Evolutionary conservation across 345 rosid genomes (phyloP), one percentile per base, ranked within the genome.

Genomic region (Camelina hispida): DNA sequence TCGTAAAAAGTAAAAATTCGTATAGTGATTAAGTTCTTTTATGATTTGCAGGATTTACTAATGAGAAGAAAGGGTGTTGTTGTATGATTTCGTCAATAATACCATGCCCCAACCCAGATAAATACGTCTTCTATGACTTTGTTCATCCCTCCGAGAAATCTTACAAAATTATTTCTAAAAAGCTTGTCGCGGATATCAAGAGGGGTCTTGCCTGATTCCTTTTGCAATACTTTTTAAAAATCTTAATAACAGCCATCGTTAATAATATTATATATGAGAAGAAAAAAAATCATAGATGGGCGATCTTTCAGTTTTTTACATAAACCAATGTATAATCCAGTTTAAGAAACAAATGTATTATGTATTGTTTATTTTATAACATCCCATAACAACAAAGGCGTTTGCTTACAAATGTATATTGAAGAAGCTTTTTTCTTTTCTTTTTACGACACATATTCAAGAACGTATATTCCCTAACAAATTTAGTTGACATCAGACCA

Each of bases 61-160:
- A 78, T 42, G 62, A 42, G 42, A 71, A 65, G 42, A 66, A 66
- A 18, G 77, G 73, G 18, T 78, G 81, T 58, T 78, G 81, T 58
- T 78, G 81, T 73, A 68, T 67, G 81, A 6, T 15, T 7, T 42
- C 70, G 35, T 62, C 74, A 5, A 13, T 72, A 9, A 0, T 68
- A 43, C 81, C 78, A 51, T 90, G 96, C 66, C 4, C 59, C 0
- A 66, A 82, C 58, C 81, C 52, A 5, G 80, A 87, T 0, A 73
- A 40, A 25, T 83, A 86, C 50, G 76, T 89, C 20, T 89, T 87
- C 59, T 89, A 85, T 80, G 92, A 89, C 76, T 86, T 88, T 76
- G 87, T 60, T 55, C 96, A 90, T 80, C 96, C 96, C 10, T 79
- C 93, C 0, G 93, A 90, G 74, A 78, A 62, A 71, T 84, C 91